A percentile compares a stretch with the other conserved stretches of the same genome.
Evolutionary conservation across 75 land plant genomes (phyloP).

Genomic region (Larix kaempferi): DNA sequence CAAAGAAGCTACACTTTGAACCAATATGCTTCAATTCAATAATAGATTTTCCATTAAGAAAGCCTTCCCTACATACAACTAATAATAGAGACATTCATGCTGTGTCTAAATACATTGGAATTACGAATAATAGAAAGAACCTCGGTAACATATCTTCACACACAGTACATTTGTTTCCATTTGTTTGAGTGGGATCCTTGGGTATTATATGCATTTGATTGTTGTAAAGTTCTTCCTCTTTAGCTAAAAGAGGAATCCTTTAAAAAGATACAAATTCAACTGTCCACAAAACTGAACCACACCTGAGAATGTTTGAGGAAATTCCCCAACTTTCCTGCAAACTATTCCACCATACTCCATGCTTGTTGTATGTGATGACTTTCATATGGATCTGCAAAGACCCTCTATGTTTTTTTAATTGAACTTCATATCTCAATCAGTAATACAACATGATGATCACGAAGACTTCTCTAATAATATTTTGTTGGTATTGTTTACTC

Average conservation of each 20-base stretch:
- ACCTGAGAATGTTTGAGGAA: slow-evolving; percentile 26
- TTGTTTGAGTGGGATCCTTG: not conserved
- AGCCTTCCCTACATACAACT: no score
- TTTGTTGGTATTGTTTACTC: no score
- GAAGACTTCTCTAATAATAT: no score
- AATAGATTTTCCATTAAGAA: no score
- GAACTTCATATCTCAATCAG: no score
- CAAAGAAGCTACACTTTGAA: slow-evolving; percentile 3
- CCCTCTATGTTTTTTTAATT: no score
- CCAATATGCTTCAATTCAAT: no score
- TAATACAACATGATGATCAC: no score
- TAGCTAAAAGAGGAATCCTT: slow-evolving; percentile 43
- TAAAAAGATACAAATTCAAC: slow-evolving; percentile 33
- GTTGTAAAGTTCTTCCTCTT: slow-evolving; percentile 53
- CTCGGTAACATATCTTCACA: slow-evolving; percentile 37
- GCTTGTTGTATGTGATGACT: slow-evolving; percentile 54
- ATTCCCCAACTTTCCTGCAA: slow-evolving; percentile 66
- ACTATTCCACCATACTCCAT: slow-evolving; percentile 72
- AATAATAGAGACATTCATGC: no score
- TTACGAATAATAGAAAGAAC: slow-evolving; percentile 2
- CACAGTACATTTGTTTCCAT: not conserved
- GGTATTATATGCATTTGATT: slow-evolving; percentile 45
- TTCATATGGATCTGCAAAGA: no score
- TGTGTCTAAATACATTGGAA: no score
- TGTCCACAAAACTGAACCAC: slow-evolving; percentile 70